Conservation (phyloP, 2,329 filamentous ascomycete genomes). For the Aspergillus sp. region DNA sequence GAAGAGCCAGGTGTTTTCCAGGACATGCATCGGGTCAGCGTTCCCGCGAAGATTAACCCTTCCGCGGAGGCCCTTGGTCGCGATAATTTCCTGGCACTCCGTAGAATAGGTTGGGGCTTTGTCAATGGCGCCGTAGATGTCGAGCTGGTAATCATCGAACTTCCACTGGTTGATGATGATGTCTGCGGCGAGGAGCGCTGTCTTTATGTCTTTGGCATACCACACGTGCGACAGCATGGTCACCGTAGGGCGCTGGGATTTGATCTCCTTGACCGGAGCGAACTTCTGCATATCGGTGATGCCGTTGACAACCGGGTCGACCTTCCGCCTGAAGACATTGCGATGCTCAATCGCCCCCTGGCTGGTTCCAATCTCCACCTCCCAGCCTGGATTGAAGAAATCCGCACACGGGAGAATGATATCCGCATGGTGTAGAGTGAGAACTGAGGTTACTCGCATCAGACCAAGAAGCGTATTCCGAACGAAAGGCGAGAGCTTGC, state of each 20-base stretch:
- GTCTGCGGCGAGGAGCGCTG: conserved; percentile 53
- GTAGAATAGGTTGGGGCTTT: conserved; percentile 53
- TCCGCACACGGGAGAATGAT: conserved; percentile 49
- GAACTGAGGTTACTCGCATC: conserved; percentile 40
- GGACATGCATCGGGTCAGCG: conserved; percentile 47
- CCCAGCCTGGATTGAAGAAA: conserved; percentile 57
- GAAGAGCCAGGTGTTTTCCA: conserved; percentile 50
- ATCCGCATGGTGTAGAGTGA: conserved; percentile 48
- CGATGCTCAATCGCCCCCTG: conserved; percentile 49
- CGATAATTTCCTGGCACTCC: conserved; percentile 49
- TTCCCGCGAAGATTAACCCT: conserved; percentile 47
- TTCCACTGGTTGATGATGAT: conserved; percentile 58
- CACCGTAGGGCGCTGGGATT: conserved; percentile 50
- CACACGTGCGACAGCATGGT: conserved; percentile 54
- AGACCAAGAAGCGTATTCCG: conserved; percentile 40
- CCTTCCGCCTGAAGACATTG: conserved; percentile 49
- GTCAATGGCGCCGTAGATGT: conserved; percentile 56
- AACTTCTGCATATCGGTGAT: conserved; percentile 57
- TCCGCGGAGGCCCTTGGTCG: conserved; percentile 44
- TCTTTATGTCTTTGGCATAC: conserved; percentile 54
- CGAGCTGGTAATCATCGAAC: conserved; percentile 54
- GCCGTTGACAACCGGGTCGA: conserved; percentile 57
- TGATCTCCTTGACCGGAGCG: conserved; percentile 50
- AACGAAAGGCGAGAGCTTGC: conserved; percentile 41
- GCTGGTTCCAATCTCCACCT: conserved; percentile 51